phyloP scores from a whole-genome alignment of 768 basidiomycete genomes.

The Lactarius sp. region DNA sequence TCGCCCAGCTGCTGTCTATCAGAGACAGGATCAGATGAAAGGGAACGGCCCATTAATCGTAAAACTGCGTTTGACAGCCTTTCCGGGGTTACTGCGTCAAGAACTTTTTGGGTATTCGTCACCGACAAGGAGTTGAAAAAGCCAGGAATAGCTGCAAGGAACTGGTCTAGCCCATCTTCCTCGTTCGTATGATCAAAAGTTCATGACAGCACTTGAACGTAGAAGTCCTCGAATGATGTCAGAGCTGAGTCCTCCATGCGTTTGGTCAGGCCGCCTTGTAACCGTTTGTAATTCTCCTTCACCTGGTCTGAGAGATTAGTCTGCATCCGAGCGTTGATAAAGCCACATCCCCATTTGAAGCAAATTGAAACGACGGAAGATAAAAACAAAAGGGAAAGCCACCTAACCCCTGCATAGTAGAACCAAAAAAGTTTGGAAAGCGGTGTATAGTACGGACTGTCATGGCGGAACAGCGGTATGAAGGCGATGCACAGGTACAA shows the following conservation, averaged over 20 bases:
- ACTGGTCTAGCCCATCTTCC: background rate
- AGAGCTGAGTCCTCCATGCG: background rate
- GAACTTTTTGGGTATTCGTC: background rate
- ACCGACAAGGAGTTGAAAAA: background rate
- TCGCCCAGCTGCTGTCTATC: background rate
- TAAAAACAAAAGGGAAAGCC: background rate
- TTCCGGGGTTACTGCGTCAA: background rate
- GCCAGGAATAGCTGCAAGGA: background rate
- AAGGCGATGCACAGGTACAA: background rate
- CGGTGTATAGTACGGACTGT: background rate
- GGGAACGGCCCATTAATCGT: background rate
- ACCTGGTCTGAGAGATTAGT: background rate
- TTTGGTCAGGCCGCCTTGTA: background rate
- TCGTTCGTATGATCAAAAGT: background rate
- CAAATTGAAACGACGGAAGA: background rate
- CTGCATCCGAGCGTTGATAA: background rate
- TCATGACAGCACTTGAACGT: background rate
- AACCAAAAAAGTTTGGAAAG: background rate
- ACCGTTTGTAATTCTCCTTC: too few relatives aligned
- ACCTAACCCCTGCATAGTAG: background rate
- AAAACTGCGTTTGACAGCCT: background rate
- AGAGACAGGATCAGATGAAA: background rate
- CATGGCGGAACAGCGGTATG: background rate
- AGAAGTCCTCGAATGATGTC: background rate
- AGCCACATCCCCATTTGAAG: background rate